phyloP scores from a whole-genome alignment of 2,329 filamentous ascomycete species.

The Botryotinia globosa region DNA sequence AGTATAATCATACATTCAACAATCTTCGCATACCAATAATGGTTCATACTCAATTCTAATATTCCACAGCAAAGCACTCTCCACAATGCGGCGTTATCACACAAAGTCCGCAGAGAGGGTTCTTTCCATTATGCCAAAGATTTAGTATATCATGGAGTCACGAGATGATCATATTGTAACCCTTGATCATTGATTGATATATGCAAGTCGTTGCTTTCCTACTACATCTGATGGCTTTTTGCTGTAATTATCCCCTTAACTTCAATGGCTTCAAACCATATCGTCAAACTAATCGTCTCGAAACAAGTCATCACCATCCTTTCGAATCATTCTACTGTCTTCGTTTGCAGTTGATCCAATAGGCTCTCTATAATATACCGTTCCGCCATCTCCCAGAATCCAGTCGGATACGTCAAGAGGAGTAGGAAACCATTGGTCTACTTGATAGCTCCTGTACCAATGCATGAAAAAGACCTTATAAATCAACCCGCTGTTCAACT shows the following conservation, averaged over 20 bases:
- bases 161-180: neutral
- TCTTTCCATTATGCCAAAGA: neutral
- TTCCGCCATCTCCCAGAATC: neutral
- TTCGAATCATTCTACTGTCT: too few species aligned
- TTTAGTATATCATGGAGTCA: neutral
- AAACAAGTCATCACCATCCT: too few species aligned
- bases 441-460: neutral
- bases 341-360: neutral
- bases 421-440: neutral
- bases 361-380: neutral
- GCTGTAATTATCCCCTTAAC: neutral
- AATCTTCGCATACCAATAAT: neutral
- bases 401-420: neutral
- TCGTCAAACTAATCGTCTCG: neutral
- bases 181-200: too few species aligned
- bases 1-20: neutral
- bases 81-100: neutral
- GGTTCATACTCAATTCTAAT: neutral
- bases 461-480: neutral
- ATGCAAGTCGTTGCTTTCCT: neutral
- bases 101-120: neutral
- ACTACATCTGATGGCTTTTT: neutral
- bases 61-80: neutral
- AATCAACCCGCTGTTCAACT: neutral
- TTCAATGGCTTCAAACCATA: neutral